Evolutionary conservation across 2,329 filamentous ascomycete species (phyloP).

Genomic region (Xylariaceae sp.): DNA sequence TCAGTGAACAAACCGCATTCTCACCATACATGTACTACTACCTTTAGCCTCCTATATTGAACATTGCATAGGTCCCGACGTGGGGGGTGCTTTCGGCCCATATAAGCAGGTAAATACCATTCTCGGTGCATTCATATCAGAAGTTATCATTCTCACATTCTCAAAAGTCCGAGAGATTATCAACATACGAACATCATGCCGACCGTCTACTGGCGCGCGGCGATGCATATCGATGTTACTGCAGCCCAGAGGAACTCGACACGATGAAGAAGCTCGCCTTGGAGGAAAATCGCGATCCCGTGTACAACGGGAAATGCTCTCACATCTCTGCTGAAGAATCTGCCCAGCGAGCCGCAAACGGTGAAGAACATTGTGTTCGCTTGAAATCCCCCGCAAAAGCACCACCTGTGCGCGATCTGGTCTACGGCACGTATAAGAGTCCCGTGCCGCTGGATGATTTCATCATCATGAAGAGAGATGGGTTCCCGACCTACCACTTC

Average conservation of each 20-base stretch:
- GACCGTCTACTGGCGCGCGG: slow-evolving; percentile 64
- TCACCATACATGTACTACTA: neutral
- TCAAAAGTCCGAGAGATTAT: slow-evolving; percentile 69
- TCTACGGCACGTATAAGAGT: slow-evolving; percentile 68
- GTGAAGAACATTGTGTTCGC: slow-evolving; percentile 73
- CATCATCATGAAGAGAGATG: slow-evolving; percentile 86
- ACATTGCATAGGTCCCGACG: slow-evolving; percentile 60
- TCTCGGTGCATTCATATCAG: neutral
- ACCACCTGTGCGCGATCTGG: slow-evolving; percentile 68
- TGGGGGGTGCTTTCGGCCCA: slow-evolving; percentile 77
- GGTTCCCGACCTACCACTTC: slow-evolving; percentile 92
- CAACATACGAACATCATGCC: slow-evolving; percentile 68
- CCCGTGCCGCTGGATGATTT: slow-evolving; percentile 67
- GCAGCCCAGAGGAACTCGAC: slow-evolving; percentile 67
- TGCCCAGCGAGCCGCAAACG: slow-evolving; percentile 61
- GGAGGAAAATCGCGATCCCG: slow-evolving; percentile 40
- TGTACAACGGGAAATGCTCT: slow-evolving; percentile 65
- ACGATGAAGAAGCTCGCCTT: slow-evolving; percentile 61
- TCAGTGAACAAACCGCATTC: slow-evolving; percentile 26
- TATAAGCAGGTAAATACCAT: slow-evolving; percentile 66
- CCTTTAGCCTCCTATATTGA: slow-evolving; percentile 7
- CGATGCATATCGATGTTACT: slow-evolving; percentile 92
- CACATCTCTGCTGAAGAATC: slow-evolving; percentile 64
- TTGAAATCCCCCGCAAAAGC: slow-evolving; percentile 63
- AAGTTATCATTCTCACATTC: neutral